Conservation (phyloP, 2,329 filamentous ascomycete genomes). For the Epichloe sylvatica region DNA sequence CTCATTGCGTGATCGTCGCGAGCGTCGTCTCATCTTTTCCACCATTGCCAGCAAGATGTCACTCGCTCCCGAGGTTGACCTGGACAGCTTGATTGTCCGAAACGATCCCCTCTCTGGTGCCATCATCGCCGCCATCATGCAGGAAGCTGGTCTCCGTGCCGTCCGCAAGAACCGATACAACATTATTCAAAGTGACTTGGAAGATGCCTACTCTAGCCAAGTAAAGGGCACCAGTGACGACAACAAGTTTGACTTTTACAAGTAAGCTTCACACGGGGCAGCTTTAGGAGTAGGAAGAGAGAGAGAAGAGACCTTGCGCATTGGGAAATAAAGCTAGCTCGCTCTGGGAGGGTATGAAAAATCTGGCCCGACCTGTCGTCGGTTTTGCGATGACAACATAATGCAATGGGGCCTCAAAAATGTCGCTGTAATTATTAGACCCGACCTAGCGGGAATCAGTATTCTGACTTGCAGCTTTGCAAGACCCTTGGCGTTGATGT, state of each 20-base stretch:
- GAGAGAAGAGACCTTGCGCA: not conserved
- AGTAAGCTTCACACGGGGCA: slow-evolving; percentile 31
- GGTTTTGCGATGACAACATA: too few relatives aligned
- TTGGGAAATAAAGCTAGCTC: too few relatives aligned
- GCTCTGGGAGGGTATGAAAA: too few relatives aligned
- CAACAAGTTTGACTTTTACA: slow-evolving; percentile 86
- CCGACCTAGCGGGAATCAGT: not conserved
- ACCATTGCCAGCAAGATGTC: slow-evolving; percentile 99
- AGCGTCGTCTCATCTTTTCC: slow-evolving; percentile 89
- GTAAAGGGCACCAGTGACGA: slow-evolving; percentile 64
- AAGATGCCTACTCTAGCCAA: slow-evolving; percentile 93
- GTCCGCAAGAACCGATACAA: slow-evolving; percentile 98
- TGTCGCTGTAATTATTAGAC: not conserved
- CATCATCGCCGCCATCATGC: slow-evolving; percentile 97
- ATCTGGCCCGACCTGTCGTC: too few relatives aligned
- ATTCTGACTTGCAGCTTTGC: not conserved
- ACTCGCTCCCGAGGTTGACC: slow-evolving; percentile 85
- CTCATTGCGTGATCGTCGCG: slow-evolving; percentile 80
- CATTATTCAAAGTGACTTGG: slow-evolving; percentile 92
- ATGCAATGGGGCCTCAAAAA: not conserved
- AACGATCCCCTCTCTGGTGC: slow-evolving; percentile 93
- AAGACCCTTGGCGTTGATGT: not conserved
- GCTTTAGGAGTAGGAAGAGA: not conserved
- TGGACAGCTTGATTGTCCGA: slow-evolving; percentile 89
- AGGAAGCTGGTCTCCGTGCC: slow-evolving; percentile 86